Conservation (phyloP, 306 rosid species). For the cucumber (Cucumis sativus) region DNA sequence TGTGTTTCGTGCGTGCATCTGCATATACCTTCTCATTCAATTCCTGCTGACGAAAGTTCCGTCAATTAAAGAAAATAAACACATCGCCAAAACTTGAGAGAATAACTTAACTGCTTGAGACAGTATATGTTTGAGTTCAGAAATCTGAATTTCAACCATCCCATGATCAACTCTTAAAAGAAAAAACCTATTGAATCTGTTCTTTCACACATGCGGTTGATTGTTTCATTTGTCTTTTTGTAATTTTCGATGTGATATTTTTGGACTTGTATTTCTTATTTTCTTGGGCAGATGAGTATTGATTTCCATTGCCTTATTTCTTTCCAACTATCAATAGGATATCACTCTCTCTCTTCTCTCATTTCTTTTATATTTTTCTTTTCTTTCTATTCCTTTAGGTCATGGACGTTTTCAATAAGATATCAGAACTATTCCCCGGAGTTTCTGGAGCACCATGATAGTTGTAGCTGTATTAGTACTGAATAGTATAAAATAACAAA, state of each 20-base stretch:
- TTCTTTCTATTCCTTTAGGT: slow-evolving; percentile 32
- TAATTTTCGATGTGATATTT: neutral
- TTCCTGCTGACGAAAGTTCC: neutral
- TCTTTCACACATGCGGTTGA: neutral
- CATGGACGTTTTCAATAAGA: slow-evolving; percentile 84
- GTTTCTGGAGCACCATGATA: slow-evolving; percentile 59
- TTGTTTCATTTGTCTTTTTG: neutral
- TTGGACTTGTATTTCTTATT: neutral
- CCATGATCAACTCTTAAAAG: neutral
- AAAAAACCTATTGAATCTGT: neutral
- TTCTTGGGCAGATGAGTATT: neutral
- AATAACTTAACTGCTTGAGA: neutral
- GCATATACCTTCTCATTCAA: neutral
- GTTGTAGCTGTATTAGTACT: neutral
- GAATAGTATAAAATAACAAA: neutral
- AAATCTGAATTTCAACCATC: neutral
- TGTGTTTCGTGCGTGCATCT: neutral
- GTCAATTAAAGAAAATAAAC: neutral
- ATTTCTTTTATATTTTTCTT: neutral
- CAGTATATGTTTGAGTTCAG: neutral
- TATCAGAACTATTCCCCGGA: slow-evolving; percentile 95
- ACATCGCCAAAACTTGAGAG: neutral
- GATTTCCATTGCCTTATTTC: neutral
- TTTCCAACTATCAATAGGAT: neutral
- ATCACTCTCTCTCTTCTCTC: neutral